Evolutionary conservation across 73 alveolate genomes (phyloP).

Genomic region (Paramecium octaurelia): DNA sequence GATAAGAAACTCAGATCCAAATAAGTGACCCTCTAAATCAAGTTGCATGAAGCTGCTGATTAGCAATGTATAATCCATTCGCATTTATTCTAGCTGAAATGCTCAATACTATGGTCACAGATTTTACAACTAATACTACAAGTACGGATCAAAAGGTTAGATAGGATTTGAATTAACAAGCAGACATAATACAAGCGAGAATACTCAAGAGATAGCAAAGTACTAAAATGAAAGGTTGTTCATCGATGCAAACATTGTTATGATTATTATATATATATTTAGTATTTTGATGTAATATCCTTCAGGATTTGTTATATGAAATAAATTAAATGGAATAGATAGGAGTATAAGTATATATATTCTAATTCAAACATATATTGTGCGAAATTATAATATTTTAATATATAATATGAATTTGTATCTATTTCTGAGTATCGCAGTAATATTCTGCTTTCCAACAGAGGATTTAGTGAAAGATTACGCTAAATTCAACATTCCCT

Average conservation of each 20-base stretch:
- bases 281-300: not conserved
- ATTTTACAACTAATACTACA: not conserved
- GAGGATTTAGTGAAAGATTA: slow-evolving; percentile 24
- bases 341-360: no score
- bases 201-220: slow-evolving; percentile 7
- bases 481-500: slow-evolving; percentile 21
- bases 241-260: not conserved
- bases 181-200: not conserved
- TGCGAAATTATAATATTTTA: no score
- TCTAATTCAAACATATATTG: no score
- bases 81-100: not conserved
- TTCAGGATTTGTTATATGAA: no score
- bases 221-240: not conserved
- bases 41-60: not conserved
- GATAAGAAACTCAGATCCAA: slow-evolving; percentile 4
- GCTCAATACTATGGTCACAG: not conserved
- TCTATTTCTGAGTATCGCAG: not conserved
- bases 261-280: not conserved
- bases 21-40: not conserved
- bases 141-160: not conserved
- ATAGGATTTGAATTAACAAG: not conserved
- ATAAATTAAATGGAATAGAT: no score
- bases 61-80: not conserved
- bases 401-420: no score
- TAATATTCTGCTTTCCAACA: not conserved